phyloP scores from a whole-genome alignment of 805 yeast genomes.

The Wickerhamomyces chaumierensis region DNA sequence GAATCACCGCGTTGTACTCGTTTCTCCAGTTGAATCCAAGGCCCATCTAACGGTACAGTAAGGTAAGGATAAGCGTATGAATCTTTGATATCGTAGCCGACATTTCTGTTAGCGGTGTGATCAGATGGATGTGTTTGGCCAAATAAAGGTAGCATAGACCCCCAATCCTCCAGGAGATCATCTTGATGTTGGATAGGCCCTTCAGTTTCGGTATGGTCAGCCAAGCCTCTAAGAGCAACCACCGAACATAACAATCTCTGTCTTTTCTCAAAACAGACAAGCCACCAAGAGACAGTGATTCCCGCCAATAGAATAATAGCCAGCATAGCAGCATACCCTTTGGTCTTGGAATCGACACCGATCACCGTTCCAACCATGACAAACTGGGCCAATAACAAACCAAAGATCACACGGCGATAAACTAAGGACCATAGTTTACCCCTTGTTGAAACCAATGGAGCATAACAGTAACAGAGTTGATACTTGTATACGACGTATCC shows the following conservation, averaged over 20 bases:
- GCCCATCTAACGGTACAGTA: conserved; percentile 66
- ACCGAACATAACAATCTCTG: conserved; percentile 73
- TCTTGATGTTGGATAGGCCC: not conserved
- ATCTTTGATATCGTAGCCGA: conserved; percentile 8
- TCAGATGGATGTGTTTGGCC: conserved; percentile 28
- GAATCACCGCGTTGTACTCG: not conserved
- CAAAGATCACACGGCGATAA: conserved; percentile 71
- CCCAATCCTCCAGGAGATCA: not conserved
- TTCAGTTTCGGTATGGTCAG: too few relatives aligned
- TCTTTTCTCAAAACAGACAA: conserved; percentile 74
- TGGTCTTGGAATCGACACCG: conserved; percentile 46
- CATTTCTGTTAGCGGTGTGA: conserved; percentile 25
- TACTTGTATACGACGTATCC: conserved; percentile 89
- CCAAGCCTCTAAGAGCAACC: conserved; percentile 60
- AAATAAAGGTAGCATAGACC: not conserved
- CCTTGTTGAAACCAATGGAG: conserved; percentile 83
- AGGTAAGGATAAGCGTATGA: conserved; percentile 79
- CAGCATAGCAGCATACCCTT: conserved; percentile 67
- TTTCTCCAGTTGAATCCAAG: conserved; percentile 60
- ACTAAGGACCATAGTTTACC: conserved; percentile 95
- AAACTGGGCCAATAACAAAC: conserved; percentile 73
- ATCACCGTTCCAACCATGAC: conserved; percentile 82
- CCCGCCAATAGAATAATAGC: conserved; percentile 69
- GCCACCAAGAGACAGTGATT: conserved; percentile 40
- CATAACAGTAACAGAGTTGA: conserved; percentile 80